Evolutionary conservation across 345 rosid genomes (phyloP).

Genomic region (Salix exigua): DNA sequence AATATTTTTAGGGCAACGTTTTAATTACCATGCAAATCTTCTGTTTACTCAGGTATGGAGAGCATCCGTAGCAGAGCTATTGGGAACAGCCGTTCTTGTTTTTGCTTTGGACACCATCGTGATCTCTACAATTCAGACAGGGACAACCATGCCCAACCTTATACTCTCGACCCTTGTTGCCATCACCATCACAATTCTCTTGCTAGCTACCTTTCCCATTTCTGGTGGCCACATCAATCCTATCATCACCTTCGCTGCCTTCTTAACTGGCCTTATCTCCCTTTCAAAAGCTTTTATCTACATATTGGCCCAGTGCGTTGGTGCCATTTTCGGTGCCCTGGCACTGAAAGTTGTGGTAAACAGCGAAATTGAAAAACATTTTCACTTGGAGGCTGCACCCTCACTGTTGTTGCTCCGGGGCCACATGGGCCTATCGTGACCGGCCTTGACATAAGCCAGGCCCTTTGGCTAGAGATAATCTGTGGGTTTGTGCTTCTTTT

Average conservation of each 20-base stretch:
- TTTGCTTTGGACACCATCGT: constrained; percentile 20
- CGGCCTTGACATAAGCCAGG: constrained; percentile 18
- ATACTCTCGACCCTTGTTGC: constrained; percentile 16
- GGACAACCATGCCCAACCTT: constrained; percentile 17
- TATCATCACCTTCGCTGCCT: constrained; percentile 31
- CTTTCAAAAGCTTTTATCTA: constrained; percentile 22
- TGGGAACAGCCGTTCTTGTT: constrained; percentile 22
- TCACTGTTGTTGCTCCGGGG: constrained; percentile 19
- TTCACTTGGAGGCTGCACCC: constrained; percentile 42
- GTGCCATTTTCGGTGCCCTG: constrained; percentile 32
- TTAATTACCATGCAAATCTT: too few species aligned
- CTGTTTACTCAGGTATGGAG: constrained; percentile 16
- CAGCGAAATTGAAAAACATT: constrained; percentile 14
- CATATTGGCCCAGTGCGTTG: constrained; percentile 37
- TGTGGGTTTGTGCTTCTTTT: constrained; percentile 38
- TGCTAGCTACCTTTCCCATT: constrained; percentile 29
- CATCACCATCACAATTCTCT: constrained; percentile 15
- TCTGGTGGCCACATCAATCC: constrained; percentile 48
- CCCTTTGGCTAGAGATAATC: constrained; percentile 32
- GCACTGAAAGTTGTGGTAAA: constrained; percentile 29
- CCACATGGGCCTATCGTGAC: constrained; percentile 21
- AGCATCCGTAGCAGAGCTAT: constrained; percentile 21
- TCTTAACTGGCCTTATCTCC: constrained; percentile 27
- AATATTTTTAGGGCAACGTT: too few species aligned
- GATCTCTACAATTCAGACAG: constrained; percentile 18